phyloP scores from a whole-genome alignment of 306 rosid species.

The Lagenaria siceraria region DNA sequence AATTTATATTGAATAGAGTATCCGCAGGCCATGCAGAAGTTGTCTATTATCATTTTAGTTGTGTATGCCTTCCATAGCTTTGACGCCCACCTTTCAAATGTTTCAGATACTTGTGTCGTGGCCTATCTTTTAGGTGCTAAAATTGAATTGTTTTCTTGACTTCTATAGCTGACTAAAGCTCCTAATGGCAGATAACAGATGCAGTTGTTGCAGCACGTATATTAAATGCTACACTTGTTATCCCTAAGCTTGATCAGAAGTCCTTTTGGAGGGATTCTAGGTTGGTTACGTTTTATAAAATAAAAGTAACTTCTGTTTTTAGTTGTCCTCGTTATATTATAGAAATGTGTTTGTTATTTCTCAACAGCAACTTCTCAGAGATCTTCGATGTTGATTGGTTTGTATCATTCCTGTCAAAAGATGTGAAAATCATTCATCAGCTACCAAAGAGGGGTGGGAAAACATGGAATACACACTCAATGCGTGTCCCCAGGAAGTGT shows the following conservation, averaged over 20 bases:
- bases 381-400: slow-evolving; percentile 89
- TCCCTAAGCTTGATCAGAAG: slow-evolving; percentile 85
- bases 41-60: neutral
- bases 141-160: slow-evolving; percentile 3
- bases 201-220: slow-evolving; percentile 95
- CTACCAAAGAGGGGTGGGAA: slow-evolving; percentile 68
- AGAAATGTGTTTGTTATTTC: slow-evolving; percentile 14
- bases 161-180: slow-evolving; percentile 9
- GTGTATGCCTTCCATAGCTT: neutral
- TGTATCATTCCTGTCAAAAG: slow-evolving; percentile 57
- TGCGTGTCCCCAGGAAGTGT: slow-evolving; percentile 98
- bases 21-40: neutral
- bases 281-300: slow-evolving; percentile 24
- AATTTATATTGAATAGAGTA: neutral
- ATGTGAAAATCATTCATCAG: slow-evolving; percentile 74
- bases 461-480: slow-evolving; percentile 42
- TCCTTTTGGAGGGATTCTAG: slow-evolving; percentile 98
- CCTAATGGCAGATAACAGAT: slow-evolving; percentile 76
- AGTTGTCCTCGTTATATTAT: neutral
- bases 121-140: slow-evolving; percentile 8
- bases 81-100: neutral
- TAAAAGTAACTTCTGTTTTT: neutral
- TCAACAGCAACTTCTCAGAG: slow-evolving; percentile 89
- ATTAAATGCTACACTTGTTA: slow-evolving; percentile 87
- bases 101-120: neutral